These are phyloP conservation scores for Penicillium hordei DNA, from an alignment of 2,329 filamentous ascomycete genomes.

Conservation along the genomic window DNA sequence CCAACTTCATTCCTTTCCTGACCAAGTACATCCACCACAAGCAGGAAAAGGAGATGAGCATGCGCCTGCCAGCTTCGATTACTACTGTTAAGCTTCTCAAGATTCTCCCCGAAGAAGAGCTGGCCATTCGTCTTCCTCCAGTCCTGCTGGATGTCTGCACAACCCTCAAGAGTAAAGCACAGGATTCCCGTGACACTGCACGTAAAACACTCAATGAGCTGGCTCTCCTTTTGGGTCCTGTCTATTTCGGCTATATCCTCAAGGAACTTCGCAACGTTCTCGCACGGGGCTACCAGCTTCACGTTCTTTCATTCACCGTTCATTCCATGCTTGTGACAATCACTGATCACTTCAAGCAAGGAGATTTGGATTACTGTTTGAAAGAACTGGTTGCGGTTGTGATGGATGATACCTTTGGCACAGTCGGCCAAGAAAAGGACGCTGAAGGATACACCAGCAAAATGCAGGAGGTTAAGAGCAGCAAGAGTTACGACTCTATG, in stretches of 20 bases:
- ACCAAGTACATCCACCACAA: constrained; percentile 89
- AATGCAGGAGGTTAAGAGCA: constrained; percentile 97
- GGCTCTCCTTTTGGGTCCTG: constrained; percentile 72
- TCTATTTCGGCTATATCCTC: constrained; percentile 87
- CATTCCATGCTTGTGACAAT: constrained; percentile 82
- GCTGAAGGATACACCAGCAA: constrained; percentile 91
- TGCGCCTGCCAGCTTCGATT: constrained; percentile 85
- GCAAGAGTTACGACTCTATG: constrained; percentile 97
- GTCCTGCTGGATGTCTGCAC: constrained; percentile 91
- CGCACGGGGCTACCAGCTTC: constrained; percentile 83
- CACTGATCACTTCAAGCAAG: constrained; percentile 70
- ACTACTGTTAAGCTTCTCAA: constrained; percentile 85
- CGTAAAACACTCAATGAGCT: constrained; percentile 85
- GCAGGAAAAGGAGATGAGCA: constrained; percentile 89
- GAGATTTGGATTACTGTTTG: constrained; percentile 87
- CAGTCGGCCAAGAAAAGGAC: constrained; percentile 91
- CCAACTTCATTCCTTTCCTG: constrained; percentile 74
- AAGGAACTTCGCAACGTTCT: constrained; percentile 84
- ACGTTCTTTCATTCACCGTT: constrained; percentile 91
- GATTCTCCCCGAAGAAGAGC: constrained; percentile 70
- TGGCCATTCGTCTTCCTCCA: constrained; percentile 72
- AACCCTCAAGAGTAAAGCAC: constrained; percentile 83
- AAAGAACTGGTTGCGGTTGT: constrained; percentile 75
- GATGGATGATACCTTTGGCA: constrained; percentile 97
- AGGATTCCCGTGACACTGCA: constrained; percentile 87